These are phyloP conservation scores for Castanopsis chinensis DNA, from an alignment of 306 rosid species.

Conservation along the genomic window DNA sequence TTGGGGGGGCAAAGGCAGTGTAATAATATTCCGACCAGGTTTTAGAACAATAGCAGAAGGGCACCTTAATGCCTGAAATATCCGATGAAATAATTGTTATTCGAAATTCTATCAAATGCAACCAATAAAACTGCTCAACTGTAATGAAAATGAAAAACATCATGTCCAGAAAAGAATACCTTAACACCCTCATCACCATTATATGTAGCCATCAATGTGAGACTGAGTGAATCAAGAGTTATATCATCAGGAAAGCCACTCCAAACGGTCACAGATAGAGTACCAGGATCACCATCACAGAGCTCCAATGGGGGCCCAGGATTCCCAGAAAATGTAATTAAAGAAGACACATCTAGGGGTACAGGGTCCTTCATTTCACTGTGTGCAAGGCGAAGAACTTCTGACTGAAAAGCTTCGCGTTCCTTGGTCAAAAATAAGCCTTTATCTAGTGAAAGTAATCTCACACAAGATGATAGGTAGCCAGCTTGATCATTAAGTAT, in stretches of 20 bases:
- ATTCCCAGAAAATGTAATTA: conserved; percentile 92
- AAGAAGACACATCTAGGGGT: conserved; percentile 89
- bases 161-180: conserved; percentile 48
- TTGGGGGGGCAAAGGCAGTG: conserved; percentile 91
- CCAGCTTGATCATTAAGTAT: conserved; percentile 93
- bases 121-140: conserved; percentile 6
- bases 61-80: conserved; percentile 74
- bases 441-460: conserved; percentile 90
- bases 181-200: conserved; percentile 93
- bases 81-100: conserved; percentile 25
- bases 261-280: conserved; percentile 81
- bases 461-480: conserved; percentile 93
- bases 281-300: conserved; percentile 91
- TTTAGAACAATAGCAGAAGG: conserved; percentile 70
- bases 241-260: conserved; percentile 98
- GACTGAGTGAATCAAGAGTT: conserved; percentile 87
- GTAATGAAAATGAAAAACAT: conserved; percentile 23
- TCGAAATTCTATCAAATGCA: conserved; percentile 16
- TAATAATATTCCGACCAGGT: conserved; percentile 88
- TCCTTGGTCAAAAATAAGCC: conserved; percentile 81
- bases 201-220: conserved; percentile 78
- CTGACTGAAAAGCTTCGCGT: conserved; percentile 89
- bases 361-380: conserved; percentile 97
- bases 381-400: conserved; percentile 82
- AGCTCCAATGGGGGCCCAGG: conserved; percentile 93